phyloP scores from a whole-genome alignment of 2,329 filamentous ascomycete species.

The Talaromyces marneffei region DNA sequence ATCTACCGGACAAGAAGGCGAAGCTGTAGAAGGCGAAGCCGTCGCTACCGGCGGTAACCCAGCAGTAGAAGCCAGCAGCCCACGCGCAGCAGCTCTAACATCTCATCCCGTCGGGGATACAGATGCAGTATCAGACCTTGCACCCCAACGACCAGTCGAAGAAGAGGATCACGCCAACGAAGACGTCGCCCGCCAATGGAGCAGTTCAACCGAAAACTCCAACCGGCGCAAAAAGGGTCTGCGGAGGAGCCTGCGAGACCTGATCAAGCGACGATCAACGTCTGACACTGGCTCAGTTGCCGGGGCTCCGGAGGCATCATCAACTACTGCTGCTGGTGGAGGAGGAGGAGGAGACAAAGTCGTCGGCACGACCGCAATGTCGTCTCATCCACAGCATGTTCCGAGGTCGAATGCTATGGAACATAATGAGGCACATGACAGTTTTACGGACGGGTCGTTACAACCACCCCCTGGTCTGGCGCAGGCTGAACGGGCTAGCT shows the following conservation, averaged over 20 bases:
- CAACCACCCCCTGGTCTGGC: constrained; percentile 24
- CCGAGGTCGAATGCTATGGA: constrained; percentile 17
- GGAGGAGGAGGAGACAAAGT: constrained; percentile 8
- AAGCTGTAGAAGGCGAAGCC: neutral
- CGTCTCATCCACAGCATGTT: constrained; percentile 13
- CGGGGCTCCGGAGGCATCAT: constrained; percentile 7
- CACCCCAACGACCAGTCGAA: neutral
- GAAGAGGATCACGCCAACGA: constrained; percentile 8
- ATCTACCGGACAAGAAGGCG: constrained; percentile 14
- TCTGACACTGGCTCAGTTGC: constrained; percentile 20
- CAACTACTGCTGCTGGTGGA: neutral
- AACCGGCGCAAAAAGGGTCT: constrained; percentile 19
- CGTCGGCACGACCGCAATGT: constrained; percentile 14
- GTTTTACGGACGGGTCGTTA: constrained; percentile 27
- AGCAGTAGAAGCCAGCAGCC: neutral
- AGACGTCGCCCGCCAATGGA: constrained; percentile 16
- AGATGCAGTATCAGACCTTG: constrained; percentile 18
- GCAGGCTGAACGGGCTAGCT: constrained; percentile 15
- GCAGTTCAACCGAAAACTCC: constrained; percentile 11
- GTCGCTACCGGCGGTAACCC: neutral
- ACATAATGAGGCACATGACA: constrained; percentile 24
- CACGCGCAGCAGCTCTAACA: constrained; percentile 18
- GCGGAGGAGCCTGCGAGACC: constrained; percentile 24
- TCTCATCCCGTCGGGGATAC: constrained; percentile 27
- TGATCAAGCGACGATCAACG: constrained; percentile 19